These are phyloP conservation scores for Sistotremastrum niveocremeum DNA, from an alignment of 768 basidiomycete species.

Conservation along the genomic window DNA sequence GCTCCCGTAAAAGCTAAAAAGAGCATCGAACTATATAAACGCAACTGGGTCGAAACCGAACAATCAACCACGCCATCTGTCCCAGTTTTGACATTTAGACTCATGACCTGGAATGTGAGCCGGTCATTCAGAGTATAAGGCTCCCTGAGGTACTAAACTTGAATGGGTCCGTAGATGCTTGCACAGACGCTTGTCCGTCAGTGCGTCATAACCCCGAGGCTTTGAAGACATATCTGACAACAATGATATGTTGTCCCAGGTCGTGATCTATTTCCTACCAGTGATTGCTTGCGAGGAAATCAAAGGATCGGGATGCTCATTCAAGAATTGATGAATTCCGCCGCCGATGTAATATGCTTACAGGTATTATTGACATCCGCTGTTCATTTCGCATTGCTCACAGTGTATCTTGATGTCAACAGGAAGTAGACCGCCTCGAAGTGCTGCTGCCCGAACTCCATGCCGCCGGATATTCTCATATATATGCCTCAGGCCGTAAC, in stretches of 20 bases:
- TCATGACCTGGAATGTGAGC: slow-evolving; percentile 82
- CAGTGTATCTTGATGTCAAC: background rate
- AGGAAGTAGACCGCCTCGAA: slow-evolving; percentile 84
- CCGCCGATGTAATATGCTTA: slow-evolving; percentile 76
- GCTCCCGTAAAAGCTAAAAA: slow-evolving; percentile 9
- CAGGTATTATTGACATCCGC: slow-evolving; percentile 36
- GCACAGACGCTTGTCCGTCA: slow-evolving; percentile 71
- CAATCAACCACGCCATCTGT: background rate
- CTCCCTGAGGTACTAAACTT: background rate
- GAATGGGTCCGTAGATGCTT: slow-evolving; percentile 35
- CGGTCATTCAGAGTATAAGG: slow-evolving; percentile 1
- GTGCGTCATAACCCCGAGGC: slow-evolving; percentile 16
- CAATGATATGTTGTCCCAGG: slow-evolving; percentile 26
- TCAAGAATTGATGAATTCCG: slow-evolving; percentile 54
- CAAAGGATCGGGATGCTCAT: slow-evolving; percentile 68
- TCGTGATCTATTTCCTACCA: slow-evolving; percentile 71
- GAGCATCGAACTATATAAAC: slow-evolving; percentile 14
- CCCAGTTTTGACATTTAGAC: slow-evolving; percentile 22
- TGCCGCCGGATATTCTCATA: slow-evolving; percentile 45
- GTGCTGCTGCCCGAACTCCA: slow-evolving; percentile 57
- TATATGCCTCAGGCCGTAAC: slow-evolving; percentile 51
- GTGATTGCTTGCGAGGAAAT: slow-evolving; percentile 64
- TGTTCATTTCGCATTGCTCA: slow-evolving; percentile 1
- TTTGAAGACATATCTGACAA: background rate
- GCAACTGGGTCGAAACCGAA: slow-evolving; percentile 25